phyloP scores from a whole-genome alignment of 345 rosid genomes.

The Leavenworthia alabamica region DNA sequence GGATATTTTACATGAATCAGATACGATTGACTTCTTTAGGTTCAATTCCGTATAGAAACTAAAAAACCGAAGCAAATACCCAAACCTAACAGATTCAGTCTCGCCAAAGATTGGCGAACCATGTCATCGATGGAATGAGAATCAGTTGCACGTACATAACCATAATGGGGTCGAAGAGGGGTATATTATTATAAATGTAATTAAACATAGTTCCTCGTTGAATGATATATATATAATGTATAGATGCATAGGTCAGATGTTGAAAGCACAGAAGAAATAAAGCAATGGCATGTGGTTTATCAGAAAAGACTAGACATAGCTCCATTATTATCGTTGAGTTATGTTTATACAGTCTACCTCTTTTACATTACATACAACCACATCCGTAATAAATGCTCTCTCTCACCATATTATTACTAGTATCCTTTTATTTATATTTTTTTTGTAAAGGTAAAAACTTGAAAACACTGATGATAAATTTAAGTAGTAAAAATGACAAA shows the following conservation, averaged over 20 bases:
- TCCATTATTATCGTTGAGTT: constrained; percentile 28
- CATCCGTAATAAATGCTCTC: constrained; percentile 16
- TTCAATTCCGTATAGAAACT: too few species aligned
- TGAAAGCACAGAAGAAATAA: constrained; percentile 30
- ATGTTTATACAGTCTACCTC: constrained; percentile 22
- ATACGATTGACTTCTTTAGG: too few species aligned
- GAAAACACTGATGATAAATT: too few species aligned
- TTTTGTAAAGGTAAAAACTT: too few species aligned
- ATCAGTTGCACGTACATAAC: constrained; percentile 21
- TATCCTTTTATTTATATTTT: constrained; percentile 4
- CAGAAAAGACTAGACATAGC: constrained; percentile 35
- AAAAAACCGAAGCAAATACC: too few species aligned
- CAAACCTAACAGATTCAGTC: too few species aligned
- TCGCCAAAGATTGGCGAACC: not conserved
- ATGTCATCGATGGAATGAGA: constrained; percentile 5
- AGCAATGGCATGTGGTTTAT: constrained; percentile 34
- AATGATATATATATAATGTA: constrained; percentile 3
- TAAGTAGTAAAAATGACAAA: too few species aligned
- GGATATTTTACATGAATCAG: too few species aligned
- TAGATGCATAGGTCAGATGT: constrained; percentile 30
- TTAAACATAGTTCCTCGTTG: constrained; percentile 2
- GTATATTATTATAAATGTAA: constrained; percentile 3
- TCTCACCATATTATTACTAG: not conserved
- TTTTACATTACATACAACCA: constrained; percentile 20
- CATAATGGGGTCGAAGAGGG: constrained; percentile 12